phyloP scores from a whole-genome alignment of 257 asterid genomes.

The Solanum pinnatisectum region DNA sequence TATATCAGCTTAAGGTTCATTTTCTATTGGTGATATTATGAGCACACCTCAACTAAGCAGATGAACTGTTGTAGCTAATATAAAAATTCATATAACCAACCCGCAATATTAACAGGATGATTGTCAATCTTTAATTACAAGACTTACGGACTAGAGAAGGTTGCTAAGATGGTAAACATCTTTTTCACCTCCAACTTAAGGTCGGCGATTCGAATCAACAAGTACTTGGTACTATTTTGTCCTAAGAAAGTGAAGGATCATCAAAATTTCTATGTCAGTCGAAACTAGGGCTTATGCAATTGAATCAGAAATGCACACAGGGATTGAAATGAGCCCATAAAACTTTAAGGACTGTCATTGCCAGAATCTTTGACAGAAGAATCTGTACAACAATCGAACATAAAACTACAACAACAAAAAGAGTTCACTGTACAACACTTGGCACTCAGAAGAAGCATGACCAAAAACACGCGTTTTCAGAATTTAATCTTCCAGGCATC shows the following conservation, averaged over 20 bases:
- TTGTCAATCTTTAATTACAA: not conserved
- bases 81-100: not conserved
- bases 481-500: not conserved
- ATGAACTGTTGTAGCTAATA: not conserved
- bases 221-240: not conserved
- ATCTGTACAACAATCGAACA: slow-evolving; percentile 2
- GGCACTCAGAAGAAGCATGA: not conserved
- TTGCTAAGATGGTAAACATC: not conserved
- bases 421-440: not conserved
- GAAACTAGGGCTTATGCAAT: not conserved
- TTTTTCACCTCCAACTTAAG: not conserved
- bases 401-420: not conserved
- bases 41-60: not conserved
- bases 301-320: not conserved
- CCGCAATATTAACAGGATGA: not conserved
- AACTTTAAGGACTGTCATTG: not conserved
- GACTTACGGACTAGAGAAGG: not conserved
- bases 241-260: not conserved
- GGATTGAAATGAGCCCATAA: not conserved
- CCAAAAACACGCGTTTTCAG: not conserved
- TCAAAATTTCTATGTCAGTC: not conserved
- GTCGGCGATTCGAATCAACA: not conserved
- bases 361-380: not conserved
- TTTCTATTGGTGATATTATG: not conserved
- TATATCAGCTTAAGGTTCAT: not conserved